Evolutionary conservation across 129 eudicot genomes (phyloP), one percentile per base, ranked within the genome.

Genomic region (Tanacetum coccineum): DNA sequence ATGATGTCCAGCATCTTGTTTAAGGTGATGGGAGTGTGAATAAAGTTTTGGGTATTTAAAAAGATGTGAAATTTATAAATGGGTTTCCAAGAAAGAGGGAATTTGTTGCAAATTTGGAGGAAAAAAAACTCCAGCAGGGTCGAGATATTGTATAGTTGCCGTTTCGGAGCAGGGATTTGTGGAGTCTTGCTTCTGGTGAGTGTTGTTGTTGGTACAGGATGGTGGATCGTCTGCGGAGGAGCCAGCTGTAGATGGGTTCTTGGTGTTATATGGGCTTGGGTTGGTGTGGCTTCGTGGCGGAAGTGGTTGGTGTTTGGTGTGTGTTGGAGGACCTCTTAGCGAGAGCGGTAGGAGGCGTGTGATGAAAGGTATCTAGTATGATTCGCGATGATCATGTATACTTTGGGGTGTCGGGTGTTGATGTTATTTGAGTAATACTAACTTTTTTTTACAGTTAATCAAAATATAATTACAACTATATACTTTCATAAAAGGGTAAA

Each of bases 121-220:
- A 91, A 91, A 75, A 91, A 91, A 75, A 91, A 88, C 66, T 87
- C n/a, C n/a, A n/a, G n/a, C 98, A 44, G 83, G 98, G 81, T 81
- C 81, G 74, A 91, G 91, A 21, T 81, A n/a, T n/a, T n/a, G n/a
- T 30, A 76, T 88, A 85, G 11, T 67, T 2, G 70, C 74, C 65
- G 50, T 39, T 71, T 64, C n/a, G n/a, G 70, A 64, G 67, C n/a
- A 91, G 85, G 30, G 66, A 68, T 74, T 70, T 11, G 67, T 81
- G 83, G 69, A 91, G 96, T 79, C 73, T 83, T 19, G 82, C 52
- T 28, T 74, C 77, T 0, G 95, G 70, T 9, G 96, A 73, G 71
- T 88, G 21, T 59, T 92, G 96, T 76, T 87, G 89, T 53, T 83
- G 96, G 84, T 79, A 85, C 81, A 92, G 93, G 48, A 87, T 61